Conservation (phyloP, 1,284 basidiomycete species). For the Malassezia pachydermatis region DNA sequence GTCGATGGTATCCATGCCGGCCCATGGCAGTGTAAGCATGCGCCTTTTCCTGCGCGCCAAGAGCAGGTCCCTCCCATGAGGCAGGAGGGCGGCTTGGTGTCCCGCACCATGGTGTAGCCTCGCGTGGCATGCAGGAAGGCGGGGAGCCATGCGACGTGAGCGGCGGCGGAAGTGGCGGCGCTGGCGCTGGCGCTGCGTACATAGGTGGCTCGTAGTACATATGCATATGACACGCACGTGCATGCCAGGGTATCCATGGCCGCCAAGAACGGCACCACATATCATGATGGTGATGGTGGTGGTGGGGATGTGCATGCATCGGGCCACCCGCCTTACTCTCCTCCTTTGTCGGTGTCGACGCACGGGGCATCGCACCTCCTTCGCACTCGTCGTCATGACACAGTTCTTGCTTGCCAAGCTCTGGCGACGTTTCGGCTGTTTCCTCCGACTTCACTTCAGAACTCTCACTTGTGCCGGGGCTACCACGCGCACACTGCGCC, state of each 20-base stretch:
- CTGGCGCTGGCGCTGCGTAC: not conserved
- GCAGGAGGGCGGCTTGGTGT: not conserved
- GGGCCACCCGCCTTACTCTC: too few relatives aligned
- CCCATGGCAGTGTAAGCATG: not conserved
- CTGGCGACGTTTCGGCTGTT: not conserved
- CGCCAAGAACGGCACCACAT: conserved; percentile 2
- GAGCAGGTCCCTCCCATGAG: not conserved
- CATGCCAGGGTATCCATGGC: conserved; percentile 8
- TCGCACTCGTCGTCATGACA: not conserved
- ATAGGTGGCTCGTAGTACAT: conserved; percentile 5
- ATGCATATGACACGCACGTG: conserved; percentile 1
- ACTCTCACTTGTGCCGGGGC: not conserved
- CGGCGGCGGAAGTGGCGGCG: not conserved
- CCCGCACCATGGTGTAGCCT: not conserved
- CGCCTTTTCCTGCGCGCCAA: not conserved
- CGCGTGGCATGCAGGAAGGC: not conserved
- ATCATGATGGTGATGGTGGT: conserved; percentile 3
- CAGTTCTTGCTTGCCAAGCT: not conserved
- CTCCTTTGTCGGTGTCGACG: not conserved
- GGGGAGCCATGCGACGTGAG: not conserved
- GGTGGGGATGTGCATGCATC: not conserved
- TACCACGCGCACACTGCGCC: not conserved
- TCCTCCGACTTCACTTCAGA: conserved; percentile 1
- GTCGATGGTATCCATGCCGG: not conserved
- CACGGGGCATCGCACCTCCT: not conserved